Evolutionary conservation across 805 yeast genomes (phyloP).

Genomic region (Wickerhamomyces chambardii): DNA sequence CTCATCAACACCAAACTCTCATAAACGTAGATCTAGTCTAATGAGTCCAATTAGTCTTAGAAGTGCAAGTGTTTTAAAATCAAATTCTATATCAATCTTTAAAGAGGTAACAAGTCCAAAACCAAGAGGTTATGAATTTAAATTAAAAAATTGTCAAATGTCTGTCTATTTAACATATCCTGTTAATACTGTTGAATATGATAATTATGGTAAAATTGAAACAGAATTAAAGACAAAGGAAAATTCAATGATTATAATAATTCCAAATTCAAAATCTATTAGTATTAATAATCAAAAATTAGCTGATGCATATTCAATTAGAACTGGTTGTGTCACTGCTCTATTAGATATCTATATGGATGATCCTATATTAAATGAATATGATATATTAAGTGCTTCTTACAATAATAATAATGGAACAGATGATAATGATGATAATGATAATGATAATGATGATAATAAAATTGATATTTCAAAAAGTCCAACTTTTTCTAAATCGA

Average conservation of each 20-base stretch:
- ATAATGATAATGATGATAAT: too few species aligned
- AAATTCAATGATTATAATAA: slow-evolving; percentile 15
- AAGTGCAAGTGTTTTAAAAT: not conserved
- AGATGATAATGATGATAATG: too few species aligned
- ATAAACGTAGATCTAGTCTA: not conserved
- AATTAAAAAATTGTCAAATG: slow-evolving; percentile 7
- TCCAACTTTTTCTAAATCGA: too few species aligned
- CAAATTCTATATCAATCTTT: slow-evolving; percentile 6
- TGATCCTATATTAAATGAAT: slow-evolving; percentile 8
- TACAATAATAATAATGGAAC: too few species aligned
- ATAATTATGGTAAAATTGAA: slow-evolving; percentile 15
- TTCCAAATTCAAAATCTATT: slow-evolving; percentile 16
- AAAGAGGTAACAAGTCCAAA: slow-evolving; percentile 6
- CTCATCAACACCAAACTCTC: not conserved
- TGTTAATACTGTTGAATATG: slow-evolving; percentile 9
- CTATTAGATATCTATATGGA: slow-evolving; percentile 13
- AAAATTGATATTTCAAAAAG: too few species aligned
- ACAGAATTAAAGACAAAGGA: slow-evolving; percentile 15
- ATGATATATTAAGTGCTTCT: slow-evolving; percentile 1
- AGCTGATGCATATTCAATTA: slow-evolving; percentile 17
- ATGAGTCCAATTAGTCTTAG: not conserved
- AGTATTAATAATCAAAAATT: slow-evolving; percentile 15
- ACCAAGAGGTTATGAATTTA: slow-evolving; percentile 16
- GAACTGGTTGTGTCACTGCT: slow-evolving; percentile 19
- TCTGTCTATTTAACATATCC: slow-evolving; percentile 16